Evolutionary conservation across 2,329 filamentous ascomycete genomes (phyloP).

Genomic region (Amylocarpus encephaloides): DNA sequence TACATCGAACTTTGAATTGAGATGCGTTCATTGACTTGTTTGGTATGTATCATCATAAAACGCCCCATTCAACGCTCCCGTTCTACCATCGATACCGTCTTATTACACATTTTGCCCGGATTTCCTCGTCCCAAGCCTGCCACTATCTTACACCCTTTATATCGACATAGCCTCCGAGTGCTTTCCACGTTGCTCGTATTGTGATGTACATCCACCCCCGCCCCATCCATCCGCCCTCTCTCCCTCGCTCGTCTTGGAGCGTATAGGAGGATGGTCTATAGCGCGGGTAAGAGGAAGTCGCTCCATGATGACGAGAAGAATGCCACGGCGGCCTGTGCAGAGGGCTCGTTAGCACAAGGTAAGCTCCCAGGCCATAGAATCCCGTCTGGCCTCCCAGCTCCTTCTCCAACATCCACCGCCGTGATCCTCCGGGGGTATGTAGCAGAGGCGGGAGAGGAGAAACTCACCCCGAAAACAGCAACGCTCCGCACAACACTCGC

Average conservation of each 20-base stretch:
- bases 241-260: no score
- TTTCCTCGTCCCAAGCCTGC: no score
- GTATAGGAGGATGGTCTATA: not conserved
- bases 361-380: not conserved
- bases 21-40: not conserved
- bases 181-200: no score
- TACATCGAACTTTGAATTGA: not conserved
- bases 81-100: not conserved
- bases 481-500: constrained; percentile 62
- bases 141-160: no score
- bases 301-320: constrained; percentile 63
- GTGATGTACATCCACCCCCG: no score
- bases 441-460: not conserved
- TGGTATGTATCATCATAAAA: not conserved
- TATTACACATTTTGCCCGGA: not conserved
- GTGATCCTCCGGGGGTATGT: not conserved
- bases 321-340: constrained; percentile 53
- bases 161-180: no score
- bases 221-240: no score
- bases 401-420: not conserved
- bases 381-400: not conserved
- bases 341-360: constrained; percentile 17
- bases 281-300: constrained; percentile 62
- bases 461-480: constrained; percentile 60
- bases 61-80: not conserved